phyloP scores from a whole-genome alignment of 2,329 filamentous ascomycete genomes.

The Mycosphaerelloides madeirae region DNA sequence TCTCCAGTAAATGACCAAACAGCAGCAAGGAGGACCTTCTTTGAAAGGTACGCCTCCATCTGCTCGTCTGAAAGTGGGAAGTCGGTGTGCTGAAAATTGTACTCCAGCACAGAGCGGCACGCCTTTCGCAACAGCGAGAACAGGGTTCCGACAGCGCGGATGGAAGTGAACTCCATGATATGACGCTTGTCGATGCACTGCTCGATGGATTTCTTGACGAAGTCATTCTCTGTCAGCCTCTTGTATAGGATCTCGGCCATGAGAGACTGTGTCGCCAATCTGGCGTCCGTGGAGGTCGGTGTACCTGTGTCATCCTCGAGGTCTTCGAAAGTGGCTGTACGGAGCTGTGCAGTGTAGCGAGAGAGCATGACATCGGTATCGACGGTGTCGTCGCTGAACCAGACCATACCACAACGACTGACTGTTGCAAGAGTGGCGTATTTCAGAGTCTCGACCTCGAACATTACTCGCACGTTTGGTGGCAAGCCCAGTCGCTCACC shows the following conservation, averaged over 20 bases:
- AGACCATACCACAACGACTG: conserved; percentile 99
- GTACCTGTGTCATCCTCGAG: conserved; percentile 87
- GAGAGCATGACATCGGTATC: conserved; percentile 86
- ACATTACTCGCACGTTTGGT: conserved; percentile 96
- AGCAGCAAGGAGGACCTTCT: conserved; percentile 86
- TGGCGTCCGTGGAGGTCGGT: conserved; percentile 47
- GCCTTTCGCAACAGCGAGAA: conserved; percentile 95
- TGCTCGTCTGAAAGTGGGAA: conserved; percentile 89
- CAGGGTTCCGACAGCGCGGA: conserved; percentile 83
- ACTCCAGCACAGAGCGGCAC: conserved; percentile 87
- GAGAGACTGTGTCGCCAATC: conserved; percentile 72
- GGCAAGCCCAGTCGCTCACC: conserved; percentile 95
- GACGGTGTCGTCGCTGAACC: conserved; percentile 98
- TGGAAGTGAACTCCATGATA: conserved; percentile 97
- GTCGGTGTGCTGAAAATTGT: conserved; percentile 89
- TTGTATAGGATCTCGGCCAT: conserved; percentile 74
- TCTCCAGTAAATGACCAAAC: conserved; percentile 97
- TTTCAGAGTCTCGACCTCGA: conserved; percentile 95
- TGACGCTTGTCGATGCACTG: conserved; percentile 77
- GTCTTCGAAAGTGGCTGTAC: conserved; percentile 83
- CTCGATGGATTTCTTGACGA: conserved; percentile 71
- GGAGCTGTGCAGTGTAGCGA: conserved; percentile 82
- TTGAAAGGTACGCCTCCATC: conserved; percentile 81
- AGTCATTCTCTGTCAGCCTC: conserved; percentile 71
- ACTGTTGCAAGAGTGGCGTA: conserved; percentile 98